Conservation (phyloP, 352 stramenopile genomes). For the Globisporangium mamillatum region DNA sequence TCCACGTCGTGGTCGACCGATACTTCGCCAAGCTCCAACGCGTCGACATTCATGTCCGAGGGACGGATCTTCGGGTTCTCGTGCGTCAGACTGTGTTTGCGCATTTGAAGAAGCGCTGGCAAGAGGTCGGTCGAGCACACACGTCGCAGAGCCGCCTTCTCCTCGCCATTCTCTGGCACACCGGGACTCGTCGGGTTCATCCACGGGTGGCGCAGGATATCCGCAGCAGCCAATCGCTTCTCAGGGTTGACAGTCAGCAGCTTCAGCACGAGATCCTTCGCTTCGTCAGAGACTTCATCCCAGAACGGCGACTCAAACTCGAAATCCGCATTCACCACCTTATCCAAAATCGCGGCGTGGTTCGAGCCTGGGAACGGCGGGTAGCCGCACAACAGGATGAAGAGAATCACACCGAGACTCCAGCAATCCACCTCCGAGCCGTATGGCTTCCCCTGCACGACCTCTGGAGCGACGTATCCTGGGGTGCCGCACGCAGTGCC, state of each 20-base stretch:
- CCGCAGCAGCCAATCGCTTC: conserved; percentile 60
- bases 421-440: conserved; percentile 92
- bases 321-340: conserved; percentile 84
- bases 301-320: conserved; percentile 91
- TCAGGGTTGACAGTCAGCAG: conserved; percentile 90
- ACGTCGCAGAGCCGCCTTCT: conserved; percentile 22
- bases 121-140: conserved; percentile 54
- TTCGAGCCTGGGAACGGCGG: conserved; percentile 80
- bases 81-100: conserved; percentile 69
- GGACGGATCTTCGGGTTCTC: conserved; percentile 64
- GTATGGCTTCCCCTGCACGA: conserved; percentile 87
- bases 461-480: conserved; percentile 93
- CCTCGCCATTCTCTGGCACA: conserved; percentile 29
- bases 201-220: conserved; percentile 78
- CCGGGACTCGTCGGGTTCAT: conserved; percentile 43
- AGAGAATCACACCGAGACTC: conserved; percentile 93
- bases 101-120: conserved; percentile 69
- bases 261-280: conserved; percentile 94
- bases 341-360: conserved; percentile 65
- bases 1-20: conserved; percentile 63
- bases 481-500: conserved; percentile 82
- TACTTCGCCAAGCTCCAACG: conserved; percentile 46
- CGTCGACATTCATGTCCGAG: conserved; percentile 74
- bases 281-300: conserved; percentile 91
- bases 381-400: conserved; percentile 93